Evolutionary conservation across 768 basidiomycete species (phyloP), one percentile per base, ranked within the genome.

Genomic region (Tubosaeta brunneosetosa): DNA sequence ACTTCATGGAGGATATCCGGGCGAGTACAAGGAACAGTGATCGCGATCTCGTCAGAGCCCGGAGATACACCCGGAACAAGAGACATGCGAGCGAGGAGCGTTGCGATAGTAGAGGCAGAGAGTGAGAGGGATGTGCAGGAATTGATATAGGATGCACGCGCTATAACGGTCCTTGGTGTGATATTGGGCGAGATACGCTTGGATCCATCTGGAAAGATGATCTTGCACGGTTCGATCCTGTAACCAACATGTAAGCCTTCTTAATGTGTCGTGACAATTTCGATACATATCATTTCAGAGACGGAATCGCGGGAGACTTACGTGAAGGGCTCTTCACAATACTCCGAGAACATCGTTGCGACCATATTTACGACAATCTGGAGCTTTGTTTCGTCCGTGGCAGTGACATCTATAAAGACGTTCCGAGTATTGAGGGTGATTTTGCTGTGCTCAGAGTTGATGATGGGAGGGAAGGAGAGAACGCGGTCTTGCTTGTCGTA

Each of bases 1-100:
- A 94, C 97, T 68, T 98, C 94, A 66, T 99, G 97, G 50, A 99
- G 74, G 59, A 99, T 97, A 66, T 99, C 97, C 1, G 97, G 94
- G 34, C 97, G 83, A n/a, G 94, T 97, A n/a, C 89, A 77, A 5
- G 97, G 95, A 44, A 99, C 78, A 32, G 82, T 73, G 26, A 98
- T 86, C 16, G 77, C 61, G 40, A 99, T 75, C 60, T 82, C 78
- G 62, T 97, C 94, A 0, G 63, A 60, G 37, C 44, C n/a, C 71
- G 65, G 54, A 84, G 74, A 26, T 71, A 67, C 2, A 79, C 52
- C 25, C 81, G 70, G 17, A 72, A 63, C 1, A 84, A 91, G 79
- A 5, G 89, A 84, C 97, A 99, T 99, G 61, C 85, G 83, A 58
- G 78, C 77, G 34, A 99, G 81, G 26, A 97, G 83, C 9, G 69